A percentile compares a stretch with the other conserved stretches of the same genome.
These are phyloP conservation scores for Nothopassalora personata DNA, from an alignment of 2,329 filamentous ascomycete species.

Conservation along the genomic window DNA sequence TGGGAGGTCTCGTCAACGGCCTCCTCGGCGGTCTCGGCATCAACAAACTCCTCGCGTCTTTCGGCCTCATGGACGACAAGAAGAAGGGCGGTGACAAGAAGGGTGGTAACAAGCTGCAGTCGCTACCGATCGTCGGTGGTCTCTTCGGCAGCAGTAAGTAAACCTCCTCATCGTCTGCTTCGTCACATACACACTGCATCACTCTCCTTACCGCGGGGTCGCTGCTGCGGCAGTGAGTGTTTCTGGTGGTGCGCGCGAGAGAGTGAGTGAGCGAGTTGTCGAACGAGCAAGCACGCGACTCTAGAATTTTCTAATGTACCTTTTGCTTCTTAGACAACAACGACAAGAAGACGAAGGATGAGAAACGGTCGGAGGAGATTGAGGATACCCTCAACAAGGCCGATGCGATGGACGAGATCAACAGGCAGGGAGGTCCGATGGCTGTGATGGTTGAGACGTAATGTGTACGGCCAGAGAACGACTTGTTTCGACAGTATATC, in stretches of 20 bases:
- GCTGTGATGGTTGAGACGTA: not conserved
- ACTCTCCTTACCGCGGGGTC: not conserved
- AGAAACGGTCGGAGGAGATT: not conserved
- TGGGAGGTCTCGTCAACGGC: conserved; percentile 74
- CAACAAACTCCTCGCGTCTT: conserved; percentile 65
- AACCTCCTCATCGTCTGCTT: conserved; percentile 5
- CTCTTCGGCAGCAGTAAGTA: conserved; percentile 42
- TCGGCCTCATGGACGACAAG: conserved; percentile 57
- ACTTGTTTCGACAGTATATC: not conserved
- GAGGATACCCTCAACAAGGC: conserved; percentile 1
- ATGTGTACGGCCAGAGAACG: not conserved
- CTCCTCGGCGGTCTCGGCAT: conserved; percentile 72
- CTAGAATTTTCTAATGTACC: conserved; percentile 10
- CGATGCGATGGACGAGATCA: not conserved
- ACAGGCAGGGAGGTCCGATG: not conserved
- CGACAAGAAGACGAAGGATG: not conserved
- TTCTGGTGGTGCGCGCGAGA: not conserved
- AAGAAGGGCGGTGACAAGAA: conserved; percentile 43
- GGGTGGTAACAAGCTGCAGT: conserved; percentile 29
- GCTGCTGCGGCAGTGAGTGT: not conserved
- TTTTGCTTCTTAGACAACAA: conserved; percentile 1
- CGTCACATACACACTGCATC: not conserved
- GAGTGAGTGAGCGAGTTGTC: not conserved
- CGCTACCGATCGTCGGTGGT: conserved; percentile 44
- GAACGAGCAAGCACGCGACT: too few relatives aligned